Evolutionary conservation across 805 yeast species (phyloP).

Genomic region (Zygotorulaspora sp.): DNA sequence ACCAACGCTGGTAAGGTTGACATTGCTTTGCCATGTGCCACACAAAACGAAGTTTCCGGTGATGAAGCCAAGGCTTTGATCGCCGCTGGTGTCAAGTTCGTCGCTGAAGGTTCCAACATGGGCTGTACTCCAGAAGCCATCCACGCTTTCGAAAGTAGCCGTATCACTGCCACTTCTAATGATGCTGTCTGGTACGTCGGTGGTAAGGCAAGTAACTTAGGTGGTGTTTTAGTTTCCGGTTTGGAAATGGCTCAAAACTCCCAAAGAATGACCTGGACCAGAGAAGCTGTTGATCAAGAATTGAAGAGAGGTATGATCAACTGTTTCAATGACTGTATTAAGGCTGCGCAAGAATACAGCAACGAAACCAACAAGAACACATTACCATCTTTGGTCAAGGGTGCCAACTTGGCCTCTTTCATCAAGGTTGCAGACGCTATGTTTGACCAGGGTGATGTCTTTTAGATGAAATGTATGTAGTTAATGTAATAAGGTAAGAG

Average conservation of each 20-base stretch:
- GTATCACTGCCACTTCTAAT: conserved; percentile 41
- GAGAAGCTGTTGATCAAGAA: conserved; percentile 87
- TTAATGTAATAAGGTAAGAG: neutral
- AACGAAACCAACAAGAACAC: conserved; percentile 60
- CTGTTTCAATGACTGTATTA: conserved; percentile 89
- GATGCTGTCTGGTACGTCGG: conserved; percentile 94
- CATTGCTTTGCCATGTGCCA: conserved; percentile 96
- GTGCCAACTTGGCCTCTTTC: conserved; percentile 99
- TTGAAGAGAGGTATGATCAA: conserved; percentile 88
- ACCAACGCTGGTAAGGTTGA: conserved; percentile 84
- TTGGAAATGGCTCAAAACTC: conserved; percentile 99
- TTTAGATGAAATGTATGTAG: conserved; percentile 13
- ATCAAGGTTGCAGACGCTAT: conserved; percentile 97
- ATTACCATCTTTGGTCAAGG: conserved; percentile 93
- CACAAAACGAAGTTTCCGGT: conserved; percentile 96
- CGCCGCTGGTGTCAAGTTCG: conserved; percentile 84
- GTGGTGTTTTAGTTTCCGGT: conserved; percentile 99
- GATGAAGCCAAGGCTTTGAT: conserved; percentile 94
- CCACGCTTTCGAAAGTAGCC: conserved; percentile 83
- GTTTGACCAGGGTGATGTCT: conserved; percentile 91
- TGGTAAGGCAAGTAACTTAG: conserved; percentile 98
- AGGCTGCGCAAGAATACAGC: conserved; percentile 77
- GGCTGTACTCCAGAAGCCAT: conserved; percentile 98
- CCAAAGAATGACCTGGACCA: conserved; percentile 84
- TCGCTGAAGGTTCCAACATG: conserved; percentile 99